Base-by-base conservation (phyloP, 148 eudicot species). In the Silene latifolia region DNA sequence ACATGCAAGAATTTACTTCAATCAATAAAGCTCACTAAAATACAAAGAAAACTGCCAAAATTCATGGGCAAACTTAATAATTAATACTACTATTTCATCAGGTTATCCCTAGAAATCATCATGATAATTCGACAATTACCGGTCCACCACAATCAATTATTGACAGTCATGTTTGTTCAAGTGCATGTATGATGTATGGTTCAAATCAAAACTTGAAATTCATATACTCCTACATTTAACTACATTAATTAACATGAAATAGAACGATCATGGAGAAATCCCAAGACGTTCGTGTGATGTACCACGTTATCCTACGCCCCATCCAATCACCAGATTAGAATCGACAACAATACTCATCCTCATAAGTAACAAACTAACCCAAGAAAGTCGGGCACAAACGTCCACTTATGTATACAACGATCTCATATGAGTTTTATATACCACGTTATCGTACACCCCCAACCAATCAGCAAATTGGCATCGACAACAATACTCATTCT, bases 111-210 rank as follows among this genome's bases (percentile, higher is more conserved):
- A 35, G 20, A 27, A 18, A 66, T 32, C 9, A 25, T 62, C 66
- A 32, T 65, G 29, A 68, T 68, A 21, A 46, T 68, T 69, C 32
- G 44, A n/a, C 51, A 66, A 64, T 32, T 11, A 29, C 4, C 24
- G 63, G 63, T 60, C 63, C 63, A 60, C 25, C 64, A 35, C 25
- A 67, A 39, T 67, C 70, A 67, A 67, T 42, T 18, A 65, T 39
- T 39, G 25, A 20, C 19, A 35, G 57, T 23, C 32, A 42, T 10
- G 71, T 21, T 39, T 65, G 20, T 8, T 58, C 23, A 58, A 60
- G 64, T 60, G 19, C 64, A 51, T 51, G 56, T 12, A 51, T 51
- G 14, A 51, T 51, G 18, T 12, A 51, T 51, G 14, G 17, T 51
- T 51, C 56, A 51, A 51, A 51, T 51, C 56, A 51, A 51, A 51